Conservation (phyloP, 257 asterid species). For the Solanum neorickii region DNA sequence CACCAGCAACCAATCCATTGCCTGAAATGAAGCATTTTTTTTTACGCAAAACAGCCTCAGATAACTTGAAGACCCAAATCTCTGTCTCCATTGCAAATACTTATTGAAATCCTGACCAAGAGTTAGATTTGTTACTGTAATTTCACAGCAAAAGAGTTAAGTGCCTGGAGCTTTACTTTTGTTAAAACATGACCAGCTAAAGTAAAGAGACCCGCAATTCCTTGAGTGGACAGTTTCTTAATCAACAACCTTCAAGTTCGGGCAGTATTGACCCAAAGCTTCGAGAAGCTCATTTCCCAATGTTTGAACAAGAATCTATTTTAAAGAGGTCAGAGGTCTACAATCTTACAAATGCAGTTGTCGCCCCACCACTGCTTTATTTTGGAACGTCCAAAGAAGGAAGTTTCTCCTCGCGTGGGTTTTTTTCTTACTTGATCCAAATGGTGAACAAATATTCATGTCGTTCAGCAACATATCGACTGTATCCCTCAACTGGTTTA, state of each 20-base stretch:
- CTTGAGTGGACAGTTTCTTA: constrained; percentile 56
- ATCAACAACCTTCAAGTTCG: constrained; percentile 32
- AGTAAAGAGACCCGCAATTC: constrained; percentile 35
- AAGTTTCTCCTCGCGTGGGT: background rate
- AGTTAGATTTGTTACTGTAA: constrained; percentile 25
- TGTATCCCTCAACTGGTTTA: background rate
- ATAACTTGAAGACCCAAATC: constrained; percentile 56
- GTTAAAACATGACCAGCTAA: constrained; percentile 47
- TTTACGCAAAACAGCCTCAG: constrained; percentile 35
- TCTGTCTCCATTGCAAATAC: constrained; percentile 59
- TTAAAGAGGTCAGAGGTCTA: background rate
- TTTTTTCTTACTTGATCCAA: background rate
- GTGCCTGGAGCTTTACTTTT: constrained; percentile 53
- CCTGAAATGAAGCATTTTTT: constrained; percentile 52
- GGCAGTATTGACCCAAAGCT: background rate
- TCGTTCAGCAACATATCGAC: background rate
- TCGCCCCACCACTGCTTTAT: background rate
- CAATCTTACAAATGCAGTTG: background rate
- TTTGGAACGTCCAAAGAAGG: background rate
- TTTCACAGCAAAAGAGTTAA: constrained; percentile 1
- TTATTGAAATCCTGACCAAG: background rate
- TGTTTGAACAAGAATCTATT: constrained; percentile 63
- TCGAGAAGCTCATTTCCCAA: constrained; percentile 6
- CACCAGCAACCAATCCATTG: constrained; percentile 37
- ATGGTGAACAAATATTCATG: background rate